Evolutionary conservation across 495 filamentous ascomycete species (phyloP).

Genomic region (Thozetella sp.): DNA sequence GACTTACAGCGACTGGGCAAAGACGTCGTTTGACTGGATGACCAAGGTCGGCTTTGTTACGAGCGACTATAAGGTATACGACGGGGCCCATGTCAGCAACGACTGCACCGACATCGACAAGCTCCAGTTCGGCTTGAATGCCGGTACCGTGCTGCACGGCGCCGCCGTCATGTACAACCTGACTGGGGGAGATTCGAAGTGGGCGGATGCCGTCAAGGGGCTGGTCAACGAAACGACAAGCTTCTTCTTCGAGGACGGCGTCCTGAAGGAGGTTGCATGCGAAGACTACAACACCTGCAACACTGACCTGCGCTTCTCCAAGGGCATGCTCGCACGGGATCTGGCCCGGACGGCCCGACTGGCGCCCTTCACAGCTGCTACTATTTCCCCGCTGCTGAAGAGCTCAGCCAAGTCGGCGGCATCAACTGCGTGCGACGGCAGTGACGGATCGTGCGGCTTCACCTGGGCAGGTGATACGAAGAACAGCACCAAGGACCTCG

Average conservation of each 20-base stretch:
- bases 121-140: constrained; percentile 59
- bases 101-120: constrained; percentile 39
- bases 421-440: not conserved
- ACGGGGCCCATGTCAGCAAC: not conserved
- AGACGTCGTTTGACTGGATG: constrained; percentile 60
- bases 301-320: not conserved
- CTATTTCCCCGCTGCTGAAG: not conserved
- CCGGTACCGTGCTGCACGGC: constrained; percentile 58
- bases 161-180: constrained; percentile 57
- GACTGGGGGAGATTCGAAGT: not conserved
- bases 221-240: not conserved
- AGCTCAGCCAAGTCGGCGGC: not conserved
- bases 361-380: not conserved
- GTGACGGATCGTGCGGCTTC: not conserved
- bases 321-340: not conserved
- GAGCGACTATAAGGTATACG: constrained; percentile 13
- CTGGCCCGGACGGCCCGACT: not conserved
- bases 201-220: not conserved
- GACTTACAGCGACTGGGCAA: constrained; percentile 62
- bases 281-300: not conserved
- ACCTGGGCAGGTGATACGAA: not conserved
- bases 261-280: not conserved
- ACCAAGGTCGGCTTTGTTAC: constrained; percentile 36
- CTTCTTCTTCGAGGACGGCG: not conserved
- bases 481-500: not conserved